Evolutionary conservation across 139 green algal genomes (phyloP).

Genomic region (Micractinium sp.): DNA sequence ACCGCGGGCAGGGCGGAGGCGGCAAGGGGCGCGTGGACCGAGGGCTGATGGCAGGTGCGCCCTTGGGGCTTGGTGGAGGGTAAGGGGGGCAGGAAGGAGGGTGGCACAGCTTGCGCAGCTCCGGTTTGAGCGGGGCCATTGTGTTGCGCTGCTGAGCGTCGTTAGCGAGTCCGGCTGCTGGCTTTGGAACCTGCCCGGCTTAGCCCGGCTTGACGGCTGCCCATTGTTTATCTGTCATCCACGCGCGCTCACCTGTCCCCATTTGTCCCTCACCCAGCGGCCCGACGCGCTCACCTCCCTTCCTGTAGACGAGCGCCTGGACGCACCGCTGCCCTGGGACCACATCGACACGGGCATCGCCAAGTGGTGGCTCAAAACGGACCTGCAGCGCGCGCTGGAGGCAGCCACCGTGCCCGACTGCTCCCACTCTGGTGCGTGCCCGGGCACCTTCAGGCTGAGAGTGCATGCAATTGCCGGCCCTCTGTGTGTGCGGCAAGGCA

Average conservation of each 20-base stretch:
- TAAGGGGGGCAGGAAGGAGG: no score
- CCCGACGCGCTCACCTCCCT: neutral
- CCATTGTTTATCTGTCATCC: neutral
- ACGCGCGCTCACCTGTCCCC: no score
- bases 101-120: no score
- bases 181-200: no score
- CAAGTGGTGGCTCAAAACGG: slow-evolving; percentile 83
- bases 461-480: no score
- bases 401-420: slow-evolving; percentile 79
- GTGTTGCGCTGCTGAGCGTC: no score
- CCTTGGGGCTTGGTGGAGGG: neutral
- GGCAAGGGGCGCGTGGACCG: slow-evolving; percentile 77
- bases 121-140: no score
- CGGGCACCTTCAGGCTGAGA: no score
- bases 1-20: slow-evolving; percentile 64
- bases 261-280: no score
- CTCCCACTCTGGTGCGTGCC: slow-evolving; percentile 57
- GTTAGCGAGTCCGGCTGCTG: neutral
- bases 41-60: slow-evolving; percentile 51
- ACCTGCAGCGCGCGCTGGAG: slow-evolving; percentile 79
- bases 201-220: neutral
- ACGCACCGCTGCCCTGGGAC: slow-evolving; percentile 80
- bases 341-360: slow-evolving; percentile 77
- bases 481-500: no score
- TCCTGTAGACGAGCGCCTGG: slow-evolving; percentile 59